Conservation (phyloP, 768 basidiomycete genomes). For the Mycena capillaripes region DNA sequence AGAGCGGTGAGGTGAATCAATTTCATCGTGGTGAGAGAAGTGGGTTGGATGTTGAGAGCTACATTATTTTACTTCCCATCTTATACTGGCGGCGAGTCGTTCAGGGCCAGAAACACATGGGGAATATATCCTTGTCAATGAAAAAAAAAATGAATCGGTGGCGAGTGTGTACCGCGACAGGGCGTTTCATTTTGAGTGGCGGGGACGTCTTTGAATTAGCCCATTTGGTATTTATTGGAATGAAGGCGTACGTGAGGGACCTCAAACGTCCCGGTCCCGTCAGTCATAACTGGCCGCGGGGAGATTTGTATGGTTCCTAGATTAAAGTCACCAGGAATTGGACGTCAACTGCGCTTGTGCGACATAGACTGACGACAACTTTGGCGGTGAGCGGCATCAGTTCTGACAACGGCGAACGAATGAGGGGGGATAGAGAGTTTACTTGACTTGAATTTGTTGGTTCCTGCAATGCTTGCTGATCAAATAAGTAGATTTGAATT, state of each 20-base stretch:
- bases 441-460: too few species aligned
- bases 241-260: neutral
- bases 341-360: neutral
- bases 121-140: neutral
- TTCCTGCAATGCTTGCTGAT: too few species aligned
- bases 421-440: too few species aligned
- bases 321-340: neutral
- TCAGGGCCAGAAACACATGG: neutral
- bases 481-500: too few species aligned
- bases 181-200: neutral
- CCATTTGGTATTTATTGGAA: neutral
- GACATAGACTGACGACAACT: neutral
- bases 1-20: neutral
- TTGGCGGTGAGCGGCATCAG: too few species aligned
- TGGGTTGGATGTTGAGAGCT: neutral
- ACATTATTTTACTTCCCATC: neutral
- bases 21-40: conserved; percentile 14
- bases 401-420: too few species aligned
- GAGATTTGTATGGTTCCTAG: neutral
- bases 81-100: neutral
- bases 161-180: neutral
- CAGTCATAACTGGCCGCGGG: neutral
- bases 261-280: too few species aligned
- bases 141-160: neutral
- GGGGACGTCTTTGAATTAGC: too few species aligned